phyloP scores from a whole-genome alignment of 2,329 filamentous ascomycete genomes.

The Fusarium lyarnte region DNA sequence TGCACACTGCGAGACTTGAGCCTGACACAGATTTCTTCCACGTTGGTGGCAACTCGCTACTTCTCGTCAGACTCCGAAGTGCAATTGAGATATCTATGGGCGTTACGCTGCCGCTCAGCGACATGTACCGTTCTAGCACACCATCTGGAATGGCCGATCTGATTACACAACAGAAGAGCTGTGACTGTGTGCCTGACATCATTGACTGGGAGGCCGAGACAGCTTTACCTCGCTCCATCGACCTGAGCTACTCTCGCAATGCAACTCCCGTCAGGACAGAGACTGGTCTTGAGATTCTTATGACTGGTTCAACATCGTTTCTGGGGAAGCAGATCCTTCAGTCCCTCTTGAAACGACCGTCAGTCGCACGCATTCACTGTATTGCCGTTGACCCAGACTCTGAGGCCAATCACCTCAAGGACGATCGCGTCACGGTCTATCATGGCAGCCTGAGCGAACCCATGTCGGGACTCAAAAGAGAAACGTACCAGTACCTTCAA shows the following conservation, averaged over 20 bases:
- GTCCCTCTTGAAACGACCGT: background rate
- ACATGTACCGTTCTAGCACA: background rate
- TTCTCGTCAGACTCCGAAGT: background rate
- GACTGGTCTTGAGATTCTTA: background rate
- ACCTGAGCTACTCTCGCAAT: accelerated
- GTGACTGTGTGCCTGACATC: background rate
- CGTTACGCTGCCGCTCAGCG: background rate
- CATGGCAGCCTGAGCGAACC: background rate
- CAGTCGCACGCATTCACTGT: background rate
- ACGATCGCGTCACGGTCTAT: background rate
- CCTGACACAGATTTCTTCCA: background rate
- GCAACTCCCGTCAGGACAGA: background rate
- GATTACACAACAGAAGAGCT: background rate
- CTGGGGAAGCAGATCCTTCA: background rate
- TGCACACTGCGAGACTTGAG: accelerated
- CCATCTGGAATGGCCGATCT: background rate
- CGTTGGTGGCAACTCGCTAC: background rate
- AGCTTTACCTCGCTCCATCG: background rate
- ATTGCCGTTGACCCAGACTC: background rate
- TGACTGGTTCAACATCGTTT: background rate
- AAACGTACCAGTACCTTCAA: background rate
- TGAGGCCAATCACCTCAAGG: background rate
- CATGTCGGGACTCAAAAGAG: background rate
- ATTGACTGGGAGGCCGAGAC: background rate
- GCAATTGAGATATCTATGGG: background rate